Evolutionary conservation across 345 rosid species (phyloP), one percentile per base, ranked within the genome.

Genomic region (Sisymbrium altissimum): DNA sequence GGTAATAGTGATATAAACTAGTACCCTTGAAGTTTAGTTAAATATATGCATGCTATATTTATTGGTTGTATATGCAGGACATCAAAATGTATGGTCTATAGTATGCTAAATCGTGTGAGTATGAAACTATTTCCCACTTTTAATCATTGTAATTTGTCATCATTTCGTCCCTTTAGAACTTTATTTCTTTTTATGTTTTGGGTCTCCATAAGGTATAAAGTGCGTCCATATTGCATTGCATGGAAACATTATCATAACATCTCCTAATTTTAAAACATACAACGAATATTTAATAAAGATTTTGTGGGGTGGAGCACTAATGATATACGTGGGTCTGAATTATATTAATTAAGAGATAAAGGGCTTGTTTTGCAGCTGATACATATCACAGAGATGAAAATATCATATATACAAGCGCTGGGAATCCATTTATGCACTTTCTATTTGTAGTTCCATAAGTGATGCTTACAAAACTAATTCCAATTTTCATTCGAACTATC

Each of bases 171-270:
- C 80, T 71, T 71, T 64, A 56, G 54, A 77, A 65, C 80, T 77
- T 71, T 77, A 46, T 71, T 70, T 65, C 52, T 77, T 71, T 70
- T 29, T 71, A 64, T 77, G 72, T 77, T 70, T 77, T 77, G 80
- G 68, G 76, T 71, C 80, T 77, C 80, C 80, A 71, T 77, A 77
- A 77, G 75, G 43, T 59, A 15, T 65, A 76, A 76, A 76, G 80
- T 70, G 80, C 80, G 80, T 77, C 67, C 80, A 57, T 57, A 71
- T 77, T 77, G 76, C 75, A 70, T 76, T 76, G 79, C 79, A 76
- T 76, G 79, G 75, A 76, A 76, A 76, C 80, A 76, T 55, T 76
- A 76, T 76, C 71, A 76, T 76, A 63, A 70, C 80, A 55, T 35
- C 59, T 69, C 44, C 50, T 53, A 4, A 33, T 43, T 68, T 69